Percentiles rank a stretch among this genome's conserved stretches.
Conservation (phyloP, 192 early-diverging fungal species). For the Podila minutissima region DNA sequence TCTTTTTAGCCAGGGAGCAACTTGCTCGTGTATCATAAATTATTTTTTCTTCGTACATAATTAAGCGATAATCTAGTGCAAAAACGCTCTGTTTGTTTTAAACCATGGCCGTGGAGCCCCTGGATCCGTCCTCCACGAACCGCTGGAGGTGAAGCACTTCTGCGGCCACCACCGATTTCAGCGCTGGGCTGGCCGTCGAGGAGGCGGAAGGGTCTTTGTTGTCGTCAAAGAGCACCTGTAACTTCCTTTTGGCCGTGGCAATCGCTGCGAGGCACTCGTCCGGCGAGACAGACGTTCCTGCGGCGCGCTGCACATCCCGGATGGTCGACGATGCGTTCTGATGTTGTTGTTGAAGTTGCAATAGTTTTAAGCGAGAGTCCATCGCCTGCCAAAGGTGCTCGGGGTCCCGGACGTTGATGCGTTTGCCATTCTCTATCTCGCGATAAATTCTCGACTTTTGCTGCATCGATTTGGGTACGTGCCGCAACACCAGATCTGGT, state of each 20-base stretch:
- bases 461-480: background rate
- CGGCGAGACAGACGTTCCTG: conserved; percentile 2
- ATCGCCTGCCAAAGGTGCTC: background rate
- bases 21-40: no score
- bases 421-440: background rate
- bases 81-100: no score
- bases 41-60: no score
- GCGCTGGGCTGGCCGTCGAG: background rate
- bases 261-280: conserved; percentile 15
- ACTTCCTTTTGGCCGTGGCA: background rate
- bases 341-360: background rate
- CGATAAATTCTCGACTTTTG: background rate
- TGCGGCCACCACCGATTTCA: background rate
- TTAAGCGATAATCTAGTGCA: no score
- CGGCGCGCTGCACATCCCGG: background rate
- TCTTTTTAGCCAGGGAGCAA: no score
- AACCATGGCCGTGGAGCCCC: background rate
- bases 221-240: conserved; percentile 4
- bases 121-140: background rate
- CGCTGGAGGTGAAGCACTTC: background rate
- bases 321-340: background rate
- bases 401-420: background rate
- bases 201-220: background rate
- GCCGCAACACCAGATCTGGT: background rate
- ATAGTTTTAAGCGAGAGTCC: background rate